Evolutionary conservation across 345 rosid species (phyloP), one percentile per base, ranked within the genome.

Genomic region (Crucihimalaya himalaica): DNA sequence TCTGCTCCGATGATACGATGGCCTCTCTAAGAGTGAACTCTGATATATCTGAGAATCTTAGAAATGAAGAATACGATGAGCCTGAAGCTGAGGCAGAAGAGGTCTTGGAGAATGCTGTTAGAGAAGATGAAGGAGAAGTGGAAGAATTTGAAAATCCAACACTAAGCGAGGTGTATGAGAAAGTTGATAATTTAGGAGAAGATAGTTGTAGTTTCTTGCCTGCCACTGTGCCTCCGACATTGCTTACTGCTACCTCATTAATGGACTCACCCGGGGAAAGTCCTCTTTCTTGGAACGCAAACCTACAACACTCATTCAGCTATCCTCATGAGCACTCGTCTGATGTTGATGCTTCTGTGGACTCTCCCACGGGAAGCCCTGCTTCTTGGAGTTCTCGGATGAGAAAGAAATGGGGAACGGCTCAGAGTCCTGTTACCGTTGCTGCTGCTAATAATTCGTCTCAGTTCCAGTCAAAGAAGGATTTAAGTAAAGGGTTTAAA

Each of bases 361-460:
- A 86, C 68, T 92, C 97, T 79, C 98, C 97, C 40, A 77, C 78
- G 37, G 98, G 95, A 63, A 88, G 95, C 71, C 90, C 93, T 76
- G 85, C 95, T 40, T 89, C 83, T 18, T 86, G 95, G 97, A 92
- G 87, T 78, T 85, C 90, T 67, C 81, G 91, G 55, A 93, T 88
- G 88, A 85, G 95, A 80, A 93, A 90, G 85, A 93, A 90, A 77
- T 88, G 96, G 97, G 98, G 95, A 61, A 86, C 88, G 63, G 87
- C 90, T 3, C 73, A 57, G 18, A 90, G 86, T 61, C 91, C 91
- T 62, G 53, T 87, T 72, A 72, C 86, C 63, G 85, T 81, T 69
- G 72, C 84, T 63, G 32, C 58, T 48, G 58, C 46, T 8, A 65
- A 65, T 48, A 88, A 86, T 66, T 77, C 87, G 62, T 83, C 91